Conservation (phyloP, 257 asterid genomes). For the Ilex aquifolium region DNA sequence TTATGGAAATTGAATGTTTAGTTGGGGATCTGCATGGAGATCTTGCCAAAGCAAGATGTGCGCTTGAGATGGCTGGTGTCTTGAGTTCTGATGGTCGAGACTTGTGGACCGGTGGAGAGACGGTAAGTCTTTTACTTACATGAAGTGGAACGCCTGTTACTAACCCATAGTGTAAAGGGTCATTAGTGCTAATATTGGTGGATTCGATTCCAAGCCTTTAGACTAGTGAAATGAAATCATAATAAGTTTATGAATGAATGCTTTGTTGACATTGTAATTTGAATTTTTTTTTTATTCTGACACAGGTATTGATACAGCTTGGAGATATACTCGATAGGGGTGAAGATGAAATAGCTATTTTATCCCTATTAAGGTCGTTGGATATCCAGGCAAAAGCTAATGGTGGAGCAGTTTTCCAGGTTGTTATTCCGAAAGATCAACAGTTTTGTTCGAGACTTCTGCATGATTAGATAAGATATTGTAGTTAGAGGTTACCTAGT, state of each 20-base stretch:
- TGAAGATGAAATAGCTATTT: slow-evolving; percentile 89
- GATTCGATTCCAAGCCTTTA: neutral
- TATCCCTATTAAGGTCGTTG: slow-evolving; percentile 73
- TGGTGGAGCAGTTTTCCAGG: slow-evolving; percentile 99
- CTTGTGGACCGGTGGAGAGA: slow-evolving; percentile 83
- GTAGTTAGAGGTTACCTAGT: too few relatives aligned
- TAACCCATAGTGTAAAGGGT: neutral
- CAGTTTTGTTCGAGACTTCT: too few relatives aligned
- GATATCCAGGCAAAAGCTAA: slow-evolving; percentile 78
- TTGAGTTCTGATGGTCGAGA: slow-evolving; percentile 74
- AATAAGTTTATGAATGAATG: neutral
- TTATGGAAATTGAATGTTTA: slow-evolving; percentile 21
- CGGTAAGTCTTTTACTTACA: slow-evolving; percentile 41
- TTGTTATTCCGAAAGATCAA: neutral
- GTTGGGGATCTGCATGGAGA: slow-evolving; percentile 99
- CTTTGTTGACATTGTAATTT: slow-evolving; percentile 10
- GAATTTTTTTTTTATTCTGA: neutral
- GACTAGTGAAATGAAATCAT: too few relatives aligned
- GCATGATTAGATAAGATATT: too few relatives aligned
- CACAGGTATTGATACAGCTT: slow-evolving; percentile 79
- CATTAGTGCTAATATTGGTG: neutral
- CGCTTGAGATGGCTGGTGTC: slow-evolving; percentile 89
- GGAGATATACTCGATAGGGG: slow-evolving; percentile 98
- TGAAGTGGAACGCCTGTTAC: neutral
- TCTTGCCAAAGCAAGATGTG: slow-evolving; percentile 79